Evolutionary conservation across 2,329 filamentous ascomycete species (phyloP).

Genomic region (Phoma sp.): DNA sequence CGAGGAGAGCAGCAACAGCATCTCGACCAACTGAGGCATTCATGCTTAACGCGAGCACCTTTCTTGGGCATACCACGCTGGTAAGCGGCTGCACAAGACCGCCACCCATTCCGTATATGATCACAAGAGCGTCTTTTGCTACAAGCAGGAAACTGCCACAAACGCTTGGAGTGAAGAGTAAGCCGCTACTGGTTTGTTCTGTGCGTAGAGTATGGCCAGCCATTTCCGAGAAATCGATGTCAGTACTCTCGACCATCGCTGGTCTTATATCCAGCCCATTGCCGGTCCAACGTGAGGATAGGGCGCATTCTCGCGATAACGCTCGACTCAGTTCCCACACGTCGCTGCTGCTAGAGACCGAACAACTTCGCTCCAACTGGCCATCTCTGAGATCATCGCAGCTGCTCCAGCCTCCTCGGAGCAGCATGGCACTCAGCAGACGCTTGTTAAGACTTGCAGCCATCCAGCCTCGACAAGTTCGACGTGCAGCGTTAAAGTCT

Average conservation of each 20-base stretch:
- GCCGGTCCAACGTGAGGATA: constrained; percentile 51
- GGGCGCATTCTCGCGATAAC: constrained; percentile 58
- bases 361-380: too few species aligned
- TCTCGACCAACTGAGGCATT: constrained; percentile 63
- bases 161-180: constrained; percentile 60
- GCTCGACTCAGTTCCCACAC: constrained; percentile 54
- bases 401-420: constrained; percentile 58
- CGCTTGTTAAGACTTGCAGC: constrained; percentile 59
- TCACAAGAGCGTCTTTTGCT: constrained; percentile 60
- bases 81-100: constrained; percentile 54
- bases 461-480: constrained; percentile 67
- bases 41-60: constrained; percentile 66
- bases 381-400: constrained; percentile 33
- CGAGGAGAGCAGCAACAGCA: constrained; percentile 64
- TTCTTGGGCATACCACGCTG: constrained; percentile 62
- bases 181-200: constrained; percentile 24
- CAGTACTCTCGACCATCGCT: constrained; percentile 22
- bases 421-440: constrained; percentile 61
- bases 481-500: constrained; percentile 66
- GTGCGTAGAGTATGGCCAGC: constrained; percentile 23
- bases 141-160: constrained; percentile 66
- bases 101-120: constrained; percentile 59
- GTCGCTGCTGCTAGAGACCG: constrained; percentile 7
- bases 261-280: constrained; percentile 34
- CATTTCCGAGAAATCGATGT: constrained; percentile 46